Conservation (phyloP, 176 grass and related monocot species). For the Dactylis glomerata region DNA sequence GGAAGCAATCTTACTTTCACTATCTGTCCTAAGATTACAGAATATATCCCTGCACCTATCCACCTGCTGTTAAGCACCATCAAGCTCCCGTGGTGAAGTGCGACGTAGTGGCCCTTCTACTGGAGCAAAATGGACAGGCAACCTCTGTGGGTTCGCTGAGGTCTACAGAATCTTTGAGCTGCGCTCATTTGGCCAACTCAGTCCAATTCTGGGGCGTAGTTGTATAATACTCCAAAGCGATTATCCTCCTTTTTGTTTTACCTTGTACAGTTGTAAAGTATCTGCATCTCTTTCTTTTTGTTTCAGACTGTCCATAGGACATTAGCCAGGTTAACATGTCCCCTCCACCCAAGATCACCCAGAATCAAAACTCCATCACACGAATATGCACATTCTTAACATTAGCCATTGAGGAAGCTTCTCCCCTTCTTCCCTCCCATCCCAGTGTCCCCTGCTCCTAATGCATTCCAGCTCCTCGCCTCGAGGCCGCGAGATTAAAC, state of each 20-base stretch:
- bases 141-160: too few relatives aligned
- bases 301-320: too few relatives aligned
- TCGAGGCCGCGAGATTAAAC: constrained; percentile 21
- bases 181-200: too few relatives aligned
- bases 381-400: background rate
- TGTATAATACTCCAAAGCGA: too few relatives aligned
- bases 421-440: constrained; percentile 34
- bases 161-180: too few relatives aligned
- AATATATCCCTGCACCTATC: constrained; percentile 30
- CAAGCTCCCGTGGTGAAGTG: background rate
- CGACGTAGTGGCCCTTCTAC: background rate
- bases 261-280: too few relatives aligned
- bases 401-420: constrained; percentile 27
- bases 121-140: background rate
- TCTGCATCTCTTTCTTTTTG: too few relatives aligned
- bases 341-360: background rate
- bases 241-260: too few relatives aligned
- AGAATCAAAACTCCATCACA: background rate
- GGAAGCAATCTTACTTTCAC: constrained; percentile 27
- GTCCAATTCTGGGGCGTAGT: too few relatives aligned
- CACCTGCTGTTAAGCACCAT: constrained; percentile 28
- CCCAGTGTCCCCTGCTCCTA: constrained; percentile 28
- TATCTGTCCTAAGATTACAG: constrained; percentile 8
- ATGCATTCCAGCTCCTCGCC: constrained; percentile 56
- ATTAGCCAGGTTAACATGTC: background rate